Evolutionary conservation across 805 yeast species (phyloP).

Genomic region (Teunomyces cretensis): DNA sequence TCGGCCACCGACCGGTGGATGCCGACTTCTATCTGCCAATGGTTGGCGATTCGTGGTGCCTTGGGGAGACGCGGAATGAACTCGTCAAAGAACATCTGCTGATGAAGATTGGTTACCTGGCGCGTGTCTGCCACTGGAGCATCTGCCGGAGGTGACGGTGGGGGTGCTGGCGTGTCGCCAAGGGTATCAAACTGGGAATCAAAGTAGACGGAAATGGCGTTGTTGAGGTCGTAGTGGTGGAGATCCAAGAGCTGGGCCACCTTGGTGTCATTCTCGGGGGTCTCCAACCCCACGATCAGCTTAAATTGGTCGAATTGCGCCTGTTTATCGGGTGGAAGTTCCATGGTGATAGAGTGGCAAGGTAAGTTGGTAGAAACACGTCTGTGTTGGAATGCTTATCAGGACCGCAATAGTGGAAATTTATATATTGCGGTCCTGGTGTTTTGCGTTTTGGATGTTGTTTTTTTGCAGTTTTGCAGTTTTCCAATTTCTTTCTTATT

Average conservation of each 20-base stretch:
- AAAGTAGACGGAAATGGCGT: slow-evolving; percentile 59
- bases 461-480: neutral
- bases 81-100: slow-evolving; percentile 23
- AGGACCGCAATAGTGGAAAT: too few species aligned
- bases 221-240: slow-evolving; percentile 61
- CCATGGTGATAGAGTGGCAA: slow-evolving; percentile 2
- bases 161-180: slow-evolving; percentile 10
- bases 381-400: neutral
- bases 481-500: neutral
- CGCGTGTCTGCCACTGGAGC: neutral
- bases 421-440: too few species aligned
- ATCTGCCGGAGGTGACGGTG: neutral
- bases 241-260: slow-evolving; percentile 48
- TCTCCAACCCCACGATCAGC: slow-evolving; percentile 49
- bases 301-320: slow-evolving; percentile 45
- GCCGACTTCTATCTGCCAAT: slow-evolving; percentile 46
- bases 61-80: slow-evolving; percentile 39
- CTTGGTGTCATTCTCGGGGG: slow-evolving; percentile 44
- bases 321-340: slow-evolving; percentile 1
- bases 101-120: slow-evolving; percentile 24
- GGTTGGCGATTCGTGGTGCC: slow-evolving; percentile 38
- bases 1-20: slow-evolving; percentile 32
- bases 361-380: neutral
- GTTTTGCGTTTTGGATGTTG: neutral
- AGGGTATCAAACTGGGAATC: slow-evolving; percentile 44